Evolutionary conservation across 192 early-diverging fungal genomes (phyloP).

Genomic region (Mortierella claussenii): DNA sequence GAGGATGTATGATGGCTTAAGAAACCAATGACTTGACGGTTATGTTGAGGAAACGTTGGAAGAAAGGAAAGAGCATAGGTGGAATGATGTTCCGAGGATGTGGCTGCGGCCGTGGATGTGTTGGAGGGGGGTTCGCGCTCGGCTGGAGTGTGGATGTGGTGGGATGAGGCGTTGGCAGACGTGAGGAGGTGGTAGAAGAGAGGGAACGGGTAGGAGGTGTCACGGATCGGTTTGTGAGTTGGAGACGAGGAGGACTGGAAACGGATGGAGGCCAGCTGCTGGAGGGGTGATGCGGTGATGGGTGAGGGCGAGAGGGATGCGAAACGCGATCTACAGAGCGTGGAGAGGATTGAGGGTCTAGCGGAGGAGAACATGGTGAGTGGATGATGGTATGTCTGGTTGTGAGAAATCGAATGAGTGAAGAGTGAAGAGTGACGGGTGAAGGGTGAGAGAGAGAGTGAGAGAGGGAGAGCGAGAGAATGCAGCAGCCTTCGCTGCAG

Average conservation of each 20-base stretch:
- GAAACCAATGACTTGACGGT: slow-evolving; percentile 34
- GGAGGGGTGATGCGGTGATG: slow-evolving; percentile 1
- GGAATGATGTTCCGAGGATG: background rate
- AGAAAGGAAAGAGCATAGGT: slow-evolving; percentile 44
- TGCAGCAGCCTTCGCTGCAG: no score
- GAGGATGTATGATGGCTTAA: slow-evolving; percentile 4
- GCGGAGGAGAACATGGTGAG: slow-evolving; percentile 18
- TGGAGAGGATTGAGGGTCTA: slow-evolving; percentile 6
- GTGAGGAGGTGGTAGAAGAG: slow-evolving; percentile 45
- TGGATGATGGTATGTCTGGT: background rate
- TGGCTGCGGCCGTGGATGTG: background rate
- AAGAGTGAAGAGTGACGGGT: no score
- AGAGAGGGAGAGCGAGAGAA: no score
- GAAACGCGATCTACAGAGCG: slow-evolving; percentile 4
- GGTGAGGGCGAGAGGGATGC: background rate
- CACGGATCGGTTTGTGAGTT: slow-evolving; percentile 12
- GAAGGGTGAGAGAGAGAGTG: no score
- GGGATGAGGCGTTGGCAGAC: background rate
- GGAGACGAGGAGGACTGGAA: slow-evolving; percentile 6
- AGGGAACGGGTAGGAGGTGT: slow-evolving; percentile 37
- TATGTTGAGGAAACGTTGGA: slow-evolving; percentile 16
- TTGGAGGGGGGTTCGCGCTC: background rate
- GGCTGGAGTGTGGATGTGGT: background rate
- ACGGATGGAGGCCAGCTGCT: background rate
- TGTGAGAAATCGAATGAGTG: background rate